Evolutionary conservation across 2,329 filamentous ascomycete species (phyloP), one percentile per base, ranked within the genome.

Genomic region (Trichoderma aggressivum): DNA sequence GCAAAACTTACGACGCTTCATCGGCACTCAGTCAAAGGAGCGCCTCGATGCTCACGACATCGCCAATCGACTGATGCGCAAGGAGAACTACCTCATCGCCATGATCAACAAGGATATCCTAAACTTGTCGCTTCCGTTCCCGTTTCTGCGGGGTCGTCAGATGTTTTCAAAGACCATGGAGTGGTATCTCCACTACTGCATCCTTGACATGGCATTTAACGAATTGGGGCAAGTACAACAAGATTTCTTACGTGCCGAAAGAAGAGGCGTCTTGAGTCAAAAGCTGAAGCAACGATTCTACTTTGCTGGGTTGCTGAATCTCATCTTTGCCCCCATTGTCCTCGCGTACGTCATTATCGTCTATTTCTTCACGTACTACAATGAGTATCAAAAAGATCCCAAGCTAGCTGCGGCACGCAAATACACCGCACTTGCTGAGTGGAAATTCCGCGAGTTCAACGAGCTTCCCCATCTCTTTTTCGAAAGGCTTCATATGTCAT

Each of bases 381-480:
- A 96, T 77, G 91, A 99, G 84, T 98, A 97, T 78, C 94, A 97
- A 81, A 97, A 94, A 78, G 97, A 98, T 73, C 95, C 93, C 0
- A 91, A 94, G 73, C 88, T 97, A 47, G 92, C 93, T n/a, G 91
- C 94, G 10, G 80, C 81, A 18, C 90, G 96, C 53, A 91, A 94
- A 74, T 99, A 98, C 79, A 98, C 95, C 0, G 93, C 94, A 1
- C 88, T 97, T 64, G 96, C 96, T 0, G 92, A 97, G 79, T 99
- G 96, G 96, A 98, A 98, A 77, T 98, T 99, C 74, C 91, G 96
- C 61, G 95, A 98, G 79, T 99, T 98, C 86, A 99, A 99, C 77
- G 96, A 99, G 80, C 86, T 99, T 1, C 91, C 92, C 70, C 96
- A 99, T 80, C 86, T 98, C 2, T 99, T 98, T 77, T 89, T 94